Evolutionary conservation across 2,329 filamentous ascomycete genomes (phyloP).

Genomic region (Didymella keratinophila): DNA sequence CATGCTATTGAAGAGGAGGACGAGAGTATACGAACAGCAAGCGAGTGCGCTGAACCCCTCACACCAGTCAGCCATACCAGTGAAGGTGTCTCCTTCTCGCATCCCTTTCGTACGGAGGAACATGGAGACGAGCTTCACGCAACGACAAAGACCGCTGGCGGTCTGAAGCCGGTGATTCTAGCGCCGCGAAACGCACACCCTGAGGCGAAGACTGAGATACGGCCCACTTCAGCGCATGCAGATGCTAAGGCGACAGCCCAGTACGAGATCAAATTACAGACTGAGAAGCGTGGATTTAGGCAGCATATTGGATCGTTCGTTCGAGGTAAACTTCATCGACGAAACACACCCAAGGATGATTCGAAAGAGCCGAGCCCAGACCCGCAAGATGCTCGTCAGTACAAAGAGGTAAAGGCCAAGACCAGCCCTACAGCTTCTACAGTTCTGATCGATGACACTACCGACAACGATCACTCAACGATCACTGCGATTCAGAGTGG

Average conservation of each 20-base stretch:
- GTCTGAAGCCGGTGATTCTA: neutral
- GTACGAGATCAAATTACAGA: conserved; percentile 19
- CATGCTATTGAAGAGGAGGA: conserved; percentile 50
- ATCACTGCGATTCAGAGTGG: conserved; percentile 37
- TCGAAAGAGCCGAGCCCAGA: conserved; percentile 9
- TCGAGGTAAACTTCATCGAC: conserved; percentile 42
- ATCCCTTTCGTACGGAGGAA: conserved; percentile 44
- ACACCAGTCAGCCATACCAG: conserved; percentile 50
- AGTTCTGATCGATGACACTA: neutral
- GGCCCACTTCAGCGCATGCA: conserved; percentile 11
- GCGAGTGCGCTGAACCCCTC: conserved; percentile 50
- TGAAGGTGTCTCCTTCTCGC: conserved; percentile 38
- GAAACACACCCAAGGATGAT: conserved; percentile 32
- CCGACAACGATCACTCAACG: conserved; percentile 14
- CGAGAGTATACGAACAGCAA: conserved; percentile 50
- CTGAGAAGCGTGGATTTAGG: conserved; percentile 40
- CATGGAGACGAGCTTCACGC: conserved; percentile 30
- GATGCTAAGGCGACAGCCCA: conserved; percentile 12
- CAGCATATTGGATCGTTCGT: conserved; percentile 47
- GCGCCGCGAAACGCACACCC: neutral
- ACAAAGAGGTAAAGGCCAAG: neutral
- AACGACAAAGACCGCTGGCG: conserved; percentile 24
- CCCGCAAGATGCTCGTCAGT: neutral
- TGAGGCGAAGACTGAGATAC: neutral
- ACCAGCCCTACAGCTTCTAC: neutral